These are phyloP conservation scores for Ganoderma sinense DNA, from an alignment of 1,284 basidiomycete genomes.

Conservation along the genomic window DNA sequence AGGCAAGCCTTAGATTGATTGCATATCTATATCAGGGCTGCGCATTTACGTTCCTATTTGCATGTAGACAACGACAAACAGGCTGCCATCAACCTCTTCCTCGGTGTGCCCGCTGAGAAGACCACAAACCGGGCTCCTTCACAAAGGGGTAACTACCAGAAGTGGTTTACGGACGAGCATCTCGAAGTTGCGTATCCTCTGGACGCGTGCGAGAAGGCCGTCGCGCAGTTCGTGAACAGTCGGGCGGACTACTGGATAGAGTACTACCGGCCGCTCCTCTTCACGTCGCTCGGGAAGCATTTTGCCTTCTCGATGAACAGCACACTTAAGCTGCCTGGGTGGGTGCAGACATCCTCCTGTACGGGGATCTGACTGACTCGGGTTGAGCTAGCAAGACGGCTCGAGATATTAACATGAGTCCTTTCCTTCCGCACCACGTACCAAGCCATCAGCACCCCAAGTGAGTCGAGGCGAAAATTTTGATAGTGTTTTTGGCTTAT, in stretches of 20 bases:
- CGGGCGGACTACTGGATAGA: constrained; percentile 87
- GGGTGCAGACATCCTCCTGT: neutral
- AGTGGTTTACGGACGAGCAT: constrained; percentile 83
- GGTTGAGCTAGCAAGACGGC: constrained; percentile 66
- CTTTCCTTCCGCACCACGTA: constrained; percentile 69
- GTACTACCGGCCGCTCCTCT: constrained; percentile 89
- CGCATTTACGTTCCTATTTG: neutral
- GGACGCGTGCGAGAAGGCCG: constrained; percentile 60
- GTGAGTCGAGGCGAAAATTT: constrained; percentile 33
- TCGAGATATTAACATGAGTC: constrained; percentile 72
- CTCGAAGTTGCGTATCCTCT: constrained; percentile 69
- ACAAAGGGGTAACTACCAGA: constrained; percentile 72
- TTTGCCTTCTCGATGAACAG: constrained; percentile 91
- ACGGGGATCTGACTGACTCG: neutral
- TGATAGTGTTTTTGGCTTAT: neutral
- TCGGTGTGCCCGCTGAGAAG: constrained; percentile 79
- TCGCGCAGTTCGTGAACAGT: constrained; percentile 64
- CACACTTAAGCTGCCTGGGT: constrained; percentile 85
- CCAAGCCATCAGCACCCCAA: constrained; percentile 48
- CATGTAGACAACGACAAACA: constrained; percentile 94
- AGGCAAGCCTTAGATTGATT: constrained; percentile 51
- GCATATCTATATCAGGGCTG: too few relatives aligned
- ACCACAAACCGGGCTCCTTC: constrained; percentile 50
- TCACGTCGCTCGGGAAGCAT: constrained; percentile 84
- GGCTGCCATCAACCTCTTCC: constrained; percentile 95